phyloP scores from a whole-genome alignment of 768 basidiomycete genomes.

The Amanita pallidorosea region DNA sequence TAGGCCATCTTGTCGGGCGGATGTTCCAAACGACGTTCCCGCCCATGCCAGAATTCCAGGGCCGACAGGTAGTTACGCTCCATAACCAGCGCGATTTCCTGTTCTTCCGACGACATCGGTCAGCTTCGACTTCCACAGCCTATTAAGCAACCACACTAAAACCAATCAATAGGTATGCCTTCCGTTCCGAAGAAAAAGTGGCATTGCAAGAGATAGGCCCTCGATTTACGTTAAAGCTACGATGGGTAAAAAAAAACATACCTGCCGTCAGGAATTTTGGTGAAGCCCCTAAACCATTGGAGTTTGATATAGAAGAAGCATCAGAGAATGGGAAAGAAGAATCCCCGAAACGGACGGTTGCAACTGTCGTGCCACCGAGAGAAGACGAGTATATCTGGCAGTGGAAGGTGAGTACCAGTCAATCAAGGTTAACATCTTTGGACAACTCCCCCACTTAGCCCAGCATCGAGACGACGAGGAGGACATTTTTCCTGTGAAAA shows the following conservation, averaged over 20 bases:
- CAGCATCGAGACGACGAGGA: constrained; percentile 84
- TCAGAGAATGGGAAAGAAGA: constrained; percentile 18
- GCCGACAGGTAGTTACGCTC: constrained; percentile 91
- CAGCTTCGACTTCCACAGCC: constrained; percentile 13
- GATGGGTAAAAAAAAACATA: constrained; percentile 80
- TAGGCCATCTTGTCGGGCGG: constrained; percentile 88
- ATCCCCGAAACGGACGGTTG: constrained; percentile 11
- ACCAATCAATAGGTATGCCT: constrained; percentile 68
- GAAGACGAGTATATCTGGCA: constrained; percentile 79
- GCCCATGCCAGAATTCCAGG: constrained; percentile 89
- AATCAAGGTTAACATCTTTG: neutral
- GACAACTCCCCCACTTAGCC: constrained; percentile 39
- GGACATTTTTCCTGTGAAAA: constrained; percentile 80
- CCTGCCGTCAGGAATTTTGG: constrained; percentile 70
- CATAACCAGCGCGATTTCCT: constrained; percentile 98
- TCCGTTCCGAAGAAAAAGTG: constrained; percentile 84
- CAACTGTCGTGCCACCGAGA: constrained; percentile 42
- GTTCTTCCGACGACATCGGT: constrained; percentile 95
- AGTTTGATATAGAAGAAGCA: constrained; percentile 38
- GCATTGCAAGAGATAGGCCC: constrained; percentile 96
- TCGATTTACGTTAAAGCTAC: constrained; percentile 88
- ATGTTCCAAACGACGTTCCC: constrained; percentile 98
- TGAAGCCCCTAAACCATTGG: constrained; percentile 44
- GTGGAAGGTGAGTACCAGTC: constrained; percentile 59
- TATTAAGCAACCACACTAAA: neutral